phyloP scores from a whole-genome alignment of 768 basidiomycete species.

The Tulasnella sp. region DNA sequence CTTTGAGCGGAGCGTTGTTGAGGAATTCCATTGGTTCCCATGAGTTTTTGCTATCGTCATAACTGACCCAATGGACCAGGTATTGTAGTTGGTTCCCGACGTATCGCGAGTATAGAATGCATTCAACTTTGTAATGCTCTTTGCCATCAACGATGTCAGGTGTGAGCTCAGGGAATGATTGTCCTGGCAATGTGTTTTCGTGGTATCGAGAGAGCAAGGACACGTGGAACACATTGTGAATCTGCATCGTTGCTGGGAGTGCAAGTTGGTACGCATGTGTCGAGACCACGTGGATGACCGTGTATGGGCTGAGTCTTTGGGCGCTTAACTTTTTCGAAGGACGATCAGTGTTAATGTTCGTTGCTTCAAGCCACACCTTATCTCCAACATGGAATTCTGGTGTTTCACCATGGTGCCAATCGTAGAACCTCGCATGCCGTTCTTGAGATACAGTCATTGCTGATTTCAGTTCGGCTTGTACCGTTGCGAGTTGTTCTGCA shows the following conservation, averaged over 20 bases:
- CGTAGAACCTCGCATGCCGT: too few species aligned
- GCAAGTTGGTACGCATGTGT: slow-evolving; percentile 18
- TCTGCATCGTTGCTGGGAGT: slow-evolving; percentile 22
- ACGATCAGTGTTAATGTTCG: slow-evolving; percentile 18
- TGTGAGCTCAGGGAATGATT: neutral
- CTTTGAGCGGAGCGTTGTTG: too few species aligned
- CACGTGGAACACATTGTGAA: slow-evolving; percentile 25
- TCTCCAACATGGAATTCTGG: slow-evolving; percentile 18
- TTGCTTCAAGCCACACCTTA: slow-evolving; percentile 22
- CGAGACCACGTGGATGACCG: slow-evolving; percentile 21
- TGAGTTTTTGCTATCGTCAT: neutral
- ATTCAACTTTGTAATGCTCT: neutral
- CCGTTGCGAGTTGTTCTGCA: too few species aligned
- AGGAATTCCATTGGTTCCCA: neutral
- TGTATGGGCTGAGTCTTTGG: slow-evolving; percentile 25
- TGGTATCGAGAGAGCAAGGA: neutral
- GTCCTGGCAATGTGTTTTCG: neutral
- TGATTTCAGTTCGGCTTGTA: too few species aligned
- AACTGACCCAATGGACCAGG: neutral
- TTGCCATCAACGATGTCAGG: neutral
- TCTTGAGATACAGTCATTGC: too few species aligned
- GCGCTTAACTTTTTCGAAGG: slow-evolving; percentile 24
- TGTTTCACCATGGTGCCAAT: neutral
- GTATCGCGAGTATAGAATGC: neutral
- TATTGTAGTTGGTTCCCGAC: neutral